These are phyloP conservation scores for Salvia miltiorrhiza DNA, from an alignment of 257 asterid species.

Conservation along the genomic window DNA sequence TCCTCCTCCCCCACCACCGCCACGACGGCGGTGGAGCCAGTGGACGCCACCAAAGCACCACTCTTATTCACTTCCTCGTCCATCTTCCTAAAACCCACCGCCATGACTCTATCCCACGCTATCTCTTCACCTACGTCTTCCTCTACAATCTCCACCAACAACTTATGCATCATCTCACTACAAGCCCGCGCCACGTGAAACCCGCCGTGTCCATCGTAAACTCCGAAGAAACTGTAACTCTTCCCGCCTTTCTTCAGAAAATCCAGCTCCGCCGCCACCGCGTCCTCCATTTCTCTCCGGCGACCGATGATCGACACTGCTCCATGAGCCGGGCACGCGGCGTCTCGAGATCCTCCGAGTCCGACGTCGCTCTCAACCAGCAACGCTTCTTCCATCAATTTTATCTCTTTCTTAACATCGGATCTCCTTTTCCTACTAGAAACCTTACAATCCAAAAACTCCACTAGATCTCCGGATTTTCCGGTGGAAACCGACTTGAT, in stretches of 20 bases:
- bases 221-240: constrained; percentile 54
- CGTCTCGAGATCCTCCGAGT: constrained; percentile 3
- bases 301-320: constrained; percentile 51
- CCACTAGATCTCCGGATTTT: background rate
- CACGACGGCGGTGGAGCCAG: constrained; percentile 76
- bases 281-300: constrained; percentile 80
- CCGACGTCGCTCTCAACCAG: background rate
- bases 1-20: constrained; percentile 65
- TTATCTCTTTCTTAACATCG: background rate
- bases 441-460: background rate
- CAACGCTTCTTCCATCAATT: background rate
- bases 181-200: constrained; percentile 61
- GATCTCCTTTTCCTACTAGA: constrained; percentile 18
- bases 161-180: constrained; percentile 43
- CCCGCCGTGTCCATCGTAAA: constrained; percentile 84
- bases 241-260: constrained; percentile 33
- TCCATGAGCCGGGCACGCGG: constrained; percentile 35
- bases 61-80: constrained; percentile 50
- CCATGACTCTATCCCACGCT: constrained; percentile 59
- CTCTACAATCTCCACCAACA: constrained; percentile 25
- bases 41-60: constrained; percentile 46
- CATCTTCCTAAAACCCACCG: constrained; percentile 47
- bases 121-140: constrained; percentile 9
- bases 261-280: constrained; percentile 43
- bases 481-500: constrained; percentile 4